Evolutionary conservation across 768 basidiomycete species (phyloP), one percentile per base, ranked within the genome.

Genomic region (Coprinopsis sp.): DNA sequence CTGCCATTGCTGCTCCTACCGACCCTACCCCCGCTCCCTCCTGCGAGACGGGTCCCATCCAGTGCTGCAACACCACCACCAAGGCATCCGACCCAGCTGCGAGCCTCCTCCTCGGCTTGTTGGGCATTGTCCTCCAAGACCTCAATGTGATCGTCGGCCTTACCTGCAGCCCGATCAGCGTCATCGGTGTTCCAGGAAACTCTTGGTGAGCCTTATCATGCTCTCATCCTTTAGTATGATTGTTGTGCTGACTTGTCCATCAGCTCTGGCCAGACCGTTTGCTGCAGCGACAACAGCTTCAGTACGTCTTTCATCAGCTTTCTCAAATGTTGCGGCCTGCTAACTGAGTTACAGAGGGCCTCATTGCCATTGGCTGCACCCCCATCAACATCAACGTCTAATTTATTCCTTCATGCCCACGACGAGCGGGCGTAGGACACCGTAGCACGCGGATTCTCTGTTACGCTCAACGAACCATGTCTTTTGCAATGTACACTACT

Each of bases 211-310:
- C 39, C 31, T 21, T 19, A 24, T 2, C 29, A 10, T 16, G 3
- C 8, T 3, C 37, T 25, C 16, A 25, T 18, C 23, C 2, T n/a
- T n/a, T n/a, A n/a, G n/a, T n/a, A n/a, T n/a, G n/a, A n/a, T n/a
- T n/a, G n/a, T n/a, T n/a, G n/a, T n/a, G n/a, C n/a, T n/a, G n/a
- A n/a, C n/a, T n/a, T n/a, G n/a, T n/a, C 11, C 23, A 33, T 30
- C 34, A 64, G 63, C 56, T 33, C 55, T 46, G 51, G 57, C 13
- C 54, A 63, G n/a, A 44, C 60, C 16, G 61, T 63, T 25, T 66
- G 63, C 57, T 64, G 63, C 54, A 53, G 54, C 14, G 50, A 58
- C 48, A 59, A 63, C 51, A 48, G 37, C 25, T 61, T 57, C 56
- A 50, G 62, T 64, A 51, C 54, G 60, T 44, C 8, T 31, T 11